Conservation (phyloP, 2,329 filamentous ascomycete species). For the Beauveria scarabaeidicola region DNA sequence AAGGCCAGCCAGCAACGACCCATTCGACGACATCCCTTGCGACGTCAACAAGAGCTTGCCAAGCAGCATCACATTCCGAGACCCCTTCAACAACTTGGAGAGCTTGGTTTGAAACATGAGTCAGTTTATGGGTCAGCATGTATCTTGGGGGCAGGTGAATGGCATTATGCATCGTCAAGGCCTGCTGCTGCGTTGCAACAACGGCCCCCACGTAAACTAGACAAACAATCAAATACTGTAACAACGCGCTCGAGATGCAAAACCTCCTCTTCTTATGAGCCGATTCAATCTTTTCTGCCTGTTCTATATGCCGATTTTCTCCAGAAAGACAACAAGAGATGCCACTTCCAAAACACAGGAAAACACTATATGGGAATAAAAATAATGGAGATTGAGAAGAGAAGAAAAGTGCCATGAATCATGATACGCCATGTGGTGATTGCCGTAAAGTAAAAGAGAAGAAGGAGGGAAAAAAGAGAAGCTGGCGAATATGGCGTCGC, state of each 20-base stretch:
- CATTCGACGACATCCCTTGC: neutral
- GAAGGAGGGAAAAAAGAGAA: neutral
- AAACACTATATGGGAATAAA: conserved; percentile 8
- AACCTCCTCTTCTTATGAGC: neutral
- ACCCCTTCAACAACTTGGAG: neutral
- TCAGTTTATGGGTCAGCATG: neutral
- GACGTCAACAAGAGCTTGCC: neutral
- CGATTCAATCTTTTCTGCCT: neutral
- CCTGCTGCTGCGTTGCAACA: neutral
- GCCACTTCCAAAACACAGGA: neutral
- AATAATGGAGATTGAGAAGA: conserved; percentile 11
- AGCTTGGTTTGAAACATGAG: neutral
- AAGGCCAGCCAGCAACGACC: neutral
- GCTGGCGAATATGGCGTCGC: neutral
- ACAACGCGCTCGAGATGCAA: neutral
- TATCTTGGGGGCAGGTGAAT: neutral
- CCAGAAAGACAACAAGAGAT: neutral
- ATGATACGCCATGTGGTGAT: neutral
- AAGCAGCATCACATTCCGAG: neutral
- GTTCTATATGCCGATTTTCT: conserved; percentile 10
- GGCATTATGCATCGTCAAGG: neutral
- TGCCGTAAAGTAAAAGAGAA: neutral
- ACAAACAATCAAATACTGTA: neutral
- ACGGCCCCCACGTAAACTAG: neutral
- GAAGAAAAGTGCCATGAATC: conserved; percentile 11